Evolutionary conservation across 148 eudicot species (phyloP).

Genomic region (Mesembryanthemum crystallinum): DNA sequence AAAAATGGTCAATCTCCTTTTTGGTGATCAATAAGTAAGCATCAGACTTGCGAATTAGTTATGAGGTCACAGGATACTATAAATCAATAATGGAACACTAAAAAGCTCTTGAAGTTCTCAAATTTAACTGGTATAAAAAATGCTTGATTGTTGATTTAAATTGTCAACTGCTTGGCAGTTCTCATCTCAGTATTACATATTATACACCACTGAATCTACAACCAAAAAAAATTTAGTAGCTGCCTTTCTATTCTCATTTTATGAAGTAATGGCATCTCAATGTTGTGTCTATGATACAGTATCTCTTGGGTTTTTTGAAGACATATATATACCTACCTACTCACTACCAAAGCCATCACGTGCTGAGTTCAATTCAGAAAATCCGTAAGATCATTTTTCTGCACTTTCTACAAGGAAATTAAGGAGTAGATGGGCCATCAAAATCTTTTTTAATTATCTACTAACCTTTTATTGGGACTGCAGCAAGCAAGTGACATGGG

Average conservation of each 20-base stretch:
- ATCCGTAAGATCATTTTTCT: conserved; percentile 43
- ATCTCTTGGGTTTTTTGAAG: conserved; percentile 85
- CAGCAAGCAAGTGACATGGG: conserved; percentile 52
- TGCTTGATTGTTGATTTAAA: not conserved
- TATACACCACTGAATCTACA: not conserved
- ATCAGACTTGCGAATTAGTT: no score
- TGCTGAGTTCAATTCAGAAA: conserved; percentile 39
- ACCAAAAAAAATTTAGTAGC: not conserved
- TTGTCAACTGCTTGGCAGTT: not conserved
- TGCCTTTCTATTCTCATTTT: not conserved
- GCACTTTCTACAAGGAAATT: not conserved
- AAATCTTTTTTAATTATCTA: not conserved
- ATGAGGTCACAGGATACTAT: no score
- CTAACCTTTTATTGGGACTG: conserved; percentile 5
- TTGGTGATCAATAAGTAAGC: no score
- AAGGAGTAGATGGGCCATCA: not conserved
- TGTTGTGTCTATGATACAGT: conserved; percentile 42
- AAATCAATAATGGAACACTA: not conserved
- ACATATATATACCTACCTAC: conserved; percentile 60
- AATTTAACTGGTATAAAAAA: no score
- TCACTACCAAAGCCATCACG: conserved; percentile 51
- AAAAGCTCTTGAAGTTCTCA: not conserved
- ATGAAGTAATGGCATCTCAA: conserved; percentile 15
- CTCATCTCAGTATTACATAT: not conserved
- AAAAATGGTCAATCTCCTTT: no score